Base-by-base conservation (phyloP, 139 green algal genomes). In the Chlorella sp. region DNA sequence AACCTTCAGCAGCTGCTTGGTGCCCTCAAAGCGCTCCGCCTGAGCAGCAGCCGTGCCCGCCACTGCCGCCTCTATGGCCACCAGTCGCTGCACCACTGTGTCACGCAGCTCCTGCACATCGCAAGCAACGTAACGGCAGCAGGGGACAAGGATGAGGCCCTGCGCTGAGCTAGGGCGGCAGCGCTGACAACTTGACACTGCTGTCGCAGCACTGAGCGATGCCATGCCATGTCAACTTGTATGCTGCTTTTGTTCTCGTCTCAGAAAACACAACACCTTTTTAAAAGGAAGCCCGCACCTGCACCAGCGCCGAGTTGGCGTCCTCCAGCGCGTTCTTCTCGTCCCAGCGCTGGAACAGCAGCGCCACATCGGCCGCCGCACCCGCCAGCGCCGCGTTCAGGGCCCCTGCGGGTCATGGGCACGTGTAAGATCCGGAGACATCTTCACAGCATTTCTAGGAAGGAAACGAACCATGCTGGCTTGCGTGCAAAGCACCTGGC, bases 241-340 rank as follows among this genome's bases (percentile, higher is more conserved):
- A n/a, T n/a, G n/a, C n/a, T n/a, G n/a, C n/a, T n/a, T n/a, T n/a
- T n/a, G n/a, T n/a, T n/a, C n/a, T n/a, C n/a, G n/a, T n/a, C n/a
- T n/a, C n/a, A n/a, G n/a, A n/a, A n/a, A n/a, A n/a, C n/a, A n/a
- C n/a, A n/a, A n/a, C n/a, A n/a, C n/a, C n/a, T n/a, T n/a, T n/a
- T n/a, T n/a, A n/a, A n/a, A n/a, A n/a, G n/a, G 51, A 2, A 20
- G 51, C 36, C 24, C 65, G 32, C 41, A 86, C 81, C 81, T 85
- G 54, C 69, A 87, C 85, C 46, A 86, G n/a, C n/a, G n/a, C 64
- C 13, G 36, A 11, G 73, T 93, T 93, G 65, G 32, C 58, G 24
- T 76, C 82, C 82, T 93, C 90, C 30, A 92, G 54, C 17, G 9
- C 67, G 58, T 87, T 85, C 48, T 87, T 91, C 17, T 64, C 80